These are phyloP conservation scores for Aegilops sharonensis DNA, from an alignment of 176 grass and related monocot genomes.

Conservation along the genomic window DNA sequence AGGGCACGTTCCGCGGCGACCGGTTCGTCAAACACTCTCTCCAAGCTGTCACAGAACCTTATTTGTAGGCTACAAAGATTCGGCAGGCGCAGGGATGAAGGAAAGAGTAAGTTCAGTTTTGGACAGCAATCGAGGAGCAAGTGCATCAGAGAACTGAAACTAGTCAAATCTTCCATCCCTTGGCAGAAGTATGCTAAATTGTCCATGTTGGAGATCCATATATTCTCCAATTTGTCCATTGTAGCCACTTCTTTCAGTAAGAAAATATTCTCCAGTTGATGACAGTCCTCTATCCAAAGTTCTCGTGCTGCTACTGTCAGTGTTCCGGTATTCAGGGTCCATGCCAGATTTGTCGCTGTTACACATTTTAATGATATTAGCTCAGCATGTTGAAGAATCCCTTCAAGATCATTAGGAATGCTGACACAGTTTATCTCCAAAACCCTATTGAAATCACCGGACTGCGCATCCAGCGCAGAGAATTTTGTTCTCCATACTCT, in stretches of 20 bases:
- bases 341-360: not conserved
- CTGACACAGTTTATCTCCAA: conserved; percentile 9
- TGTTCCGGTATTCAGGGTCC: not conserved
- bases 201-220: conserved; percentile 34
- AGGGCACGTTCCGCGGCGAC: not conserved
- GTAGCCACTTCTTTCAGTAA: not conserved
- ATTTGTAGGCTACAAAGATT: conserved; percentile 14
- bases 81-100: not conserved
- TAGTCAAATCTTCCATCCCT: not conserved
- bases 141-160: conserved; percentile 30
- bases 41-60: conserved; percentile 30
- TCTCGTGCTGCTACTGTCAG: conserved; percentile 2
- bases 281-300: conserved; percentile 25
- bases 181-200: conserved; percentile 24
- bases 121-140: conserved; percentile 30
- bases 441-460: not conserved
- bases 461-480: not conserved
- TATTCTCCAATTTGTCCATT: not conserved
- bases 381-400: conserved; percentile 17
- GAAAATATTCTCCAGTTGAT: conserved; percentile 17
- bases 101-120: conserved; percentile 11
- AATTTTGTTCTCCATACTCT: not conserved
- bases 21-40: conserved; percentile 10
- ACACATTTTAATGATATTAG: conserved; percentile 22
- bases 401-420: not conserved